A percentile compares a stretch with the other conserved stretches of the same genome.
These are phyloP conservation scores for Candida coquimbonensis DNA, from an alignment of 805 yeast genomes.

Conservation along the genomic window DNA sequence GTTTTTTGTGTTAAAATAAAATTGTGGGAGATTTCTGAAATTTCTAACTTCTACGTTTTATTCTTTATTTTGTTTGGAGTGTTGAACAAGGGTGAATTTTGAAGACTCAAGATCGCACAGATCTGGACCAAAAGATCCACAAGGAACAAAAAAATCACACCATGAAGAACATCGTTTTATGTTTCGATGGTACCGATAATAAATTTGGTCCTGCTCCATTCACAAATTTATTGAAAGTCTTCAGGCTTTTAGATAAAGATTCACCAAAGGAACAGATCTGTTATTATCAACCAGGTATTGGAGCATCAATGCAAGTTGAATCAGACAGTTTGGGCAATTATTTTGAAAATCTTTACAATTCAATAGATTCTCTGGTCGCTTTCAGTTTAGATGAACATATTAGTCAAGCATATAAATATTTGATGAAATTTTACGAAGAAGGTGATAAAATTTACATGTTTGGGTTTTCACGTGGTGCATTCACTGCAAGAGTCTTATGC, in stretches of 20 bases:
- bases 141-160: too few relatives aligned
- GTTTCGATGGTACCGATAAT: slow-evolving; percentile 59
- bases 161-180: slow-evolving; percentile 41
- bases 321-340: slow-evolving; percentile 15
- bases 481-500: slow-evolving; percentile 54
- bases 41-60: too few relatives aligned
- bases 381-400: slow-evolving; percentile 50
- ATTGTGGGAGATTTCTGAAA: too few relatives aligned
- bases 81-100: too few relatives aligned
- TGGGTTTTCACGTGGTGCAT: slow-evolving; percentile 64
- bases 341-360: slow-evolving; percentile 17
- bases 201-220: slow-evolving; percentile 50
- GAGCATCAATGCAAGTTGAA: slow-evolving; percentile 41
- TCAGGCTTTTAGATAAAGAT: slow-evolving; percentile 42
- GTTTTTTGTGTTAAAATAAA: too few relatives aligned
- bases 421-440: slow-evolving; percentile 39
- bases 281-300: slow-evolving; percentile 66
- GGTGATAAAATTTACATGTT: slow-evolving; percentile 50
- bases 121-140: too few relatives aligned
- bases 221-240: slow-evolving; percentile 48
- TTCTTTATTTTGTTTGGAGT: too few relatives aligned
- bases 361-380: slow-evolving; percentile 43
- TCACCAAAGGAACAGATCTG: slow-evolving; percentile 38
- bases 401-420: slow-evolving; percentile 46
- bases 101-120: too few relatives aligned